These are phyloP conservation scores for Peronospora belbahrii DNA, from an alignment of 352 stramenopile genomes.

Conservation along the genomic window DNA sequence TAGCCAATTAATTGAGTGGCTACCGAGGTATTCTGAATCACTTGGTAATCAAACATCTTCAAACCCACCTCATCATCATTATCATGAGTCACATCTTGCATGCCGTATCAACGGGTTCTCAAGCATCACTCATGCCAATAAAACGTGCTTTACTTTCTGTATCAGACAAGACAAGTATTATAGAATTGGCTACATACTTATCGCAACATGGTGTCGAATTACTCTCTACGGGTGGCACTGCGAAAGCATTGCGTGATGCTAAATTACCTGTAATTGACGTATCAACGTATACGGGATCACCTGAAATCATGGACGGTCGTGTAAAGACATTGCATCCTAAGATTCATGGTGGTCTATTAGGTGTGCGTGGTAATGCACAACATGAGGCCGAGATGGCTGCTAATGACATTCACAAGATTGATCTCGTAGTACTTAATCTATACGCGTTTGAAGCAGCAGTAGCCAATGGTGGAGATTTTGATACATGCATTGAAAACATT, in stretches of 20 bases:
- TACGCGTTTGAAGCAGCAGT: conserved; percentile 99
- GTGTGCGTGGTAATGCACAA: conserved; percentile 94
- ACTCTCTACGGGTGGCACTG: conserved; percentile 97
- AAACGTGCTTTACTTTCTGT: conserved; percentile 96
- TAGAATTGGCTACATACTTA: conserved; percentile 95
- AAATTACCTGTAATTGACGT: conserved; percentile 95
- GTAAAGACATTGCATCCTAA: conserved; percentile 99
- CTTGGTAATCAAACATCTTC: no score
- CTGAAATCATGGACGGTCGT: conserved; percentile 98
- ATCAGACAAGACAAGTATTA: conserved; percentile 98
- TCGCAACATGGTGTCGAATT: conserved; percentile 91
- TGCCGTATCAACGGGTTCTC: conserved; percentile 54
- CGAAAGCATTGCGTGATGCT: conserved; percentile 92
- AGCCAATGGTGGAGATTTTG: conserved; percentile 86
- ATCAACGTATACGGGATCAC: conserved; percentile 94
- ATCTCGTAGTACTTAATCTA: conserved; percentile 99
- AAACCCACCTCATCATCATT: no score
- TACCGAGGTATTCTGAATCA: no score
- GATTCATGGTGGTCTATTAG: conserved; percentile 97
- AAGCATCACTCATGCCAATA: conserved; percentile 86
- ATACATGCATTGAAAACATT: conserved; percentile 99
- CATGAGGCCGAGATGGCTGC: conserved; percentile 95
- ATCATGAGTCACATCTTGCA: conserved; percentile 79
- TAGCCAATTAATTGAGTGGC: background rate
- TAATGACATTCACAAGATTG: conserved; percentile 96